Percentiles rank a stretch among this genome's conserved stretches.
Conservation (phyloP, 208 protist genomes). For the Leishmania mexicana region DNA sequence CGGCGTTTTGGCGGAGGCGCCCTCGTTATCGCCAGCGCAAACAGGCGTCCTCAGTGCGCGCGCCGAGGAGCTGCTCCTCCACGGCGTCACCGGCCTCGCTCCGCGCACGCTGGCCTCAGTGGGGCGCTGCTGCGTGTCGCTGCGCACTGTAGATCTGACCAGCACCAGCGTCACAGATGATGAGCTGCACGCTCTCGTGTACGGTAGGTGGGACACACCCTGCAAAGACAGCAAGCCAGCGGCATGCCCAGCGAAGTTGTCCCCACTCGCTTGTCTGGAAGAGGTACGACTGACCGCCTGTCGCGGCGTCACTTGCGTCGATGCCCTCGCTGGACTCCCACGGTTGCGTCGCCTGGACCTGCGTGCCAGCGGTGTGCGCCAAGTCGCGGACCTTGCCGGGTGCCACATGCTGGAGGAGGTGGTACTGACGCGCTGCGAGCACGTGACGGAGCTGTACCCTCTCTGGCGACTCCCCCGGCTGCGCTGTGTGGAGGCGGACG, state of each 20-base stretch:
- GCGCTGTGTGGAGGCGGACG: constrained; percentile 27
- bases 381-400: constrained; percentile 4
- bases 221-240: neutral
- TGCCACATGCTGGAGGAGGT: constrained; percentile 27
- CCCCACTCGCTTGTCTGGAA: constrained; percentile 20
- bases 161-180: constrained; percentile 18
- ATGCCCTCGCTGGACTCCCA: constrained; percentile 20
- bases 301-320: constrained; percentile 12
- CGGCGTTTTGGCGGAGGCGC: neutral
- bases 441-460: constrained; percentile 10
- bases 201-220: constrained; percentile 4
- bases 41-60: neutral
- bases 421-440: constrained; percentile 18
- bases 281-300: constrained; percentile 29
- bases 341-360: constrained; percentile 21
- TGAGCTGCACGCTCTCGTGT: constrained; percentile 19
- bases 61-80: constrained; percentile 17
- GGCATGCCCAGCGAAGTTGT: neutral
- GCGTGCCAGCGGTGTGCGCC: constrained; percentile 16
- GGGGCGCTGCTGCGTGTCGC: constrained; percentile 11
- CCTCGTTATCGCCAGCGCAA: neutral
- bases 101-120: constrained; percentile 6
- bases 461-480: constrained; percentile 26
- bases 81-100: constrained; percentile 13
- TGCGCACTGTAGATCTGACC: constrained; percentile 27